These are phyloP conservation scores for Vitis rupestris DNA, from an alignment of 164 flowering plant species.

Conservation along the genomic window DNA sequence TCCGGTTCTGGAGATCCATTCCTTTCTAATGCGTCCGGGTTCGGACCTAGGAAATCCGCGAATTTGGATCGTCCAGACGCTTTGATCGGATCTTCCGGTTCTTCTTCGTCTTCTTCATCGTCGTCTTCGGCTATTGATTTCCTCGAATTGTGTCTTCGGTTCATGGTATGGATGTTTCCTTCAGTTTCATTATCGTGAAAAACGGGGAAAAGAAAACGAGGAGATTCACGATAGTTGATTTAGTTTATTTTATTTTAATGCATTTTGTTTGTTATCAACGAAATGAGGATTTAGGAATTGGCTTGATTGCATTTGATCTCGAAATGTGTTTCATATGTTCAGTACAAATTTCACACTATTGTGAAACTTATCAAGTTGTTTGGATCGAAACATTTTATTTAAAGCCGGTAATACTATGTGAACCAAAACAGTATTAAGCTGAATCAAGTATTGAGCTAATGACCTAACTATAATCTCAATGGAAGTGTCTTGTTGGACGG, in stretches of 20 bases:
- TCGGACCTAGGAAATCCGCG: constrained; percentile 22
- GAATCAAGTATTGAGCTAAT: no score
- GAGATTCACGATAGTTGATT: no score
- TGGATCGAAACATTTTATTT: background rate
- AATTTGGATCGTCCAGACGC: constrained; percentile 6
- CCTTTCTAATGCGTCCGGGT: constrained; percentile 10
- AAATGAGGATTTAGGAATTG: background rate
- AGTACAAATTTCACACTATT: background rate
- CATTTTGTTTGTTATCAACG: no score
- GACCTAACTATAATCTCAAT: no score
- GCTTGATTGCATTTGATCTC: no score
- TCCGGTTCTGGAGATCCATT: constrained; percentile 19
- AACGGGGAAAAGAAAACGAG: background rate
- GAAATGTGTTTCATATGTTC: background rate
- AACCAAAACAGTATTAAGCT: no score
- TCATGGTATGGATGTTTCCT: constrained; percentile 51
- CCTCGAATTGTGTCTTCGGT: constrained; percentile 83
- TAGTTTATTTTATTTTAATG: no score
- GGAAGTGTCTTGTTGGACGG: no score
- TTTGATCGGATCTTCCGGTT: constrained; percentile 9
- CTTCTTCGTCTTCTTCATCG: constrained; percentile 33
- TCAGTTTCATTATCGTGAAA: constrained; percentile 4
- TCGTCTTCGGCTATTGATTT: constrained; percentile 79
- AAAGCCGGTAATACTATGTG: no score
- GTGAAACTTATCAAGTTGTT: no score